These are phyloP conservation scores for Penstemon eatonii DNA, from an alignment of 257 asterid species.

Conservation along the genomic window DNA sequence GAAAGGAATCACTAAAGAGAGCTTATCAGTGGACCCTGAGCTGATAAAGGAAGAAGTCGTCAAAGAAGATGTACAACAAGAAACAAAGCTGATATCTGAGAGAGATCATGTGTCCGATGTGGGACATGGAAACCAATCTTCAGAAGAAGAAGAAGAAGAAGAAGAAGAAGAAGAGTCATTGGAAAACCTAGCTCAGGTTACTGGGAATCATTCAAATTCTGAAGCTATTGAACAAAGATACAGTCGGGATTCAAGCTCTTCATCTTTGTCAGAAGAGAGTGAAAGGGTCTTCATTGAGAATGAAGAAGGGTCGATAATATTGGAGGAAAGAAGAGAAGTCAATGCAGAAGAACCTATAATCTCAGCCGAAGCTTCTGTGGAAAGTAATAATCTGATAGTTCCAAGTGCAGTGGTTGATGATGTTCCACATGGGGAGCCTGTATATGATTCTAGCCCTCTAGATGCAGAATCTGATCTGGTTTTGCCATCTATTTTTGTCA, in stretches of 20 bases:
- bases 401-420: neutral
- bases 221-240: constrained; percentile 16
- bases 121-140: constrained; percentile 73
- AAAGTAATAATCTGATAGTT: neutral
- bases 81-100: constrained; percentile 36
- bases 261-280: constrained; percentile 52
- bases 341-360: neutral
- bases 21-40: constrained; percentile 6
- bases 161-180: constrained; percentile 49
- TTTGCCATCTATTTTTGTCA: constrained; percentile 34
- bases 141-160: constrained; percentile 50
- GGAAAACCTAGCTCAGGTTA: constrained; percentile 26
- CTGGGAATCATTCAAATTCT: constrained; percentile 2
- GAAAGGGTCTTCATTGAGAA: constrained; percentile 19
- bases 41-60: constrained; percentile 14
- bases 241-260: constrained; percentile 48
- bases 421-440: neutral
- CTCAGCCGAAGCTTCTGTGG: too few relatives aligned
- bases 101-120: constrained; percentile 48
- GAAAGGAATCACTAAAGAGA: constrained; percentile 22
- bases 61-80: constrained; percentile 36
- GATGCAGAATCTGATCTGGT: constrained; percentile 37
- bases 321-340: too few relatives aligned
- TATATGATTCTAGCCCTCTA: neutral
- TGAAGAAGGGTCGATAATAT: too few relatives aligned